These are phyloP conservation scores for Phytophthora litchii DNA, from an alignment of 352 stramenopile species.

Conservation along the genomic window DNA sequence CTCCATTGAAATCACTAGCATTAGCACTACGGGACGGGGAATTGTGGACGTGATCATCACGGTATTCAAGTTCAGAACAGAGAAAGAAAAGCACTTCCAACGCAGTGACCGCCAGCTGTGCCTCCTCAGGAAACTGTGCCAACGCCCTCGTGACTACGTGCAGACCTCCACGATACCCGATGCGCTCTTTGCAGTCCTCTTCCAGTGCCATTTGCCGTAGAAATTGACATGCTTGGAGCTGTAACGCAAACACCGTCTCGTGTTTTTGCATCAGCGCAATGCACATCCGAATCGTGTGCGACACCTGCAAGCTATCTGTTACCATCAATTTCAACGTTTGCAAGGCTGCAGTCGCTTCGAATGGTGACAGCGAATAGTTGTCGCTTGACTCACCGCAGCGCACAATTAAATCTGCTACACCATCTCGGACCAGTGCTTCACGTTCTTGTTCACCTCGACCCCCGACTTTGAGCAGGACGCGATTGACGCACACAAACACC, in stretches of 20 bases:
- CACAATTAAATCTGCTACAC: slow-evolving; percentile 44
- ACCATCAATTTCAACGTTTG: slow-evolving; percentile 60
- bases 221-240: slow-evolving; percentile 66
- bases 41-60: slow-evolving; percentile 3
- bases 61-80: slow-evolving; percentile 49
- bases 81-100: slow-evolving; percentile 66
- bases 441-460: slow-evolving; percentile 57
- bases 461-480: slow-evolving; percentile 49
- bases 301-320: slow-evolving; percentile 42
- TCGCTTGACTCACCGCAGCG: slow-evolving; percentile 21
- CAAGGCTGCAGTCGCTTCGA: slow-evolving; percentile 31
- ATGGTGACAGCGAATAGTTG: slow-evolving; percentile 20
- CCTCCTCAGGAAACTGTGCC: slow-evolving; percentile 37
- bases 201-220: slow-evolving; percentile 74
- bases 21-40: slow-evolving; percentile 8
- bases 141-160: slow-evolving; percentile 42
- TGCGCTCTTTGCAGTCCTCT: slow-evolving; percentile 51
- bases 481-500: slow-evolving; percentile 48
- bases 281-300: slow-evolving; percentile 34
- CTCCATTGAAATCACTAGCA: background rate
- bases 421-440: slow-evolving; percentile 45
- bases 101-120: slow-evolving; percentile 44
- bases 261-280: slow-evolving; percentile 48
- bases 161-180: slow-evolving; percentile 44
- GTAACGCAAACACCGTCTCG: slow-evolving; percentile 32